Base-by-base conservation (phyloP, 352 stramenopile species). In the Globisporangium heterothallicum region DNA sequence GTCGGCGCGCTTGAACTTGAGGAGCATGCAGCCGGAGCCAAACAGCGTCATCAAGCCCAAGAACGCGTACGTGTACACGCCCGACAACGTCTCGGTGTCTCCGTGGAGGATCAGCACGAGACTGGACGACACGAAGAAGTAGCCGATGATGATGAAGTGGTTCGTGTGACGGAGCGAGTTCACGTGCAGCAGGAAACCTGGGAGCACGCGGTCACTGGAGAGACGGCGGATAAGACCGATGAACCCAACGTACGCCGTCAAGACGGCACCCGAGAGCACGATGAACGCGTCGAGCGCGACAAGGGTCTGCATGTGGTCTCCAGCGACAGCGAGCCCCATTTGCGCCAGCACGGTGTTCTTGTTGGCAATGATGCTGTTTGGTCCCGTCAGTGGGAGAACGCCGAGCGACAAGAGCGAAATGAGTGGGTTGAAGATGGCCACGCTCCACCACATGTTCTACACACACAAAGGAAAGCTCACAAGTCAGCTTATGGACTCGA, bases 1-100 rank as follows among this genome's bases (percentile, higher is more conserved):
- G 14, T 88, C 80, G 0, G 89, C 86, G 16, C 93, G 80, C 73
- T 98, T 98, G 57, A 95, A 96, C 74, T 98, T 98, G 52, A 98
- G 88, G 27, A 98, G 58, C 75, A 97, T 96, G 65, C 88, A 97
- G 47, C 92, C 92, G 38, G 75, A 79, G 43, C 88, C 88, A 50
- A 98, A 98, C 45, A 98, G 84, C 43, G 74, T 95, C 90, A 98
- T 97, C 36, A 98, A 85, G 0, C 84, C 86, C 21, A 98, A 64
- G 72, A 98, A 98, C n/a, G 92, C 86, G 66, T 96, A 97, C 42
- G 86, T 97, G 75, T 98, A 98, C 22, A 98, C 93, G 22, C 92
- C 91, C 46, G 83, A 93, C 12, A 98, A 76, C 25, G 87, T 96
- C 59, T 79, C 89, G 6, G 95, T 93, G 63, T 98, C 84, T 30